Evolutionary conservation across 1,284 basidiomycete species (phyloP), one percentile per base, ranked within the genome.

Genomic region (Exobasidium rhododendri): DNA sequence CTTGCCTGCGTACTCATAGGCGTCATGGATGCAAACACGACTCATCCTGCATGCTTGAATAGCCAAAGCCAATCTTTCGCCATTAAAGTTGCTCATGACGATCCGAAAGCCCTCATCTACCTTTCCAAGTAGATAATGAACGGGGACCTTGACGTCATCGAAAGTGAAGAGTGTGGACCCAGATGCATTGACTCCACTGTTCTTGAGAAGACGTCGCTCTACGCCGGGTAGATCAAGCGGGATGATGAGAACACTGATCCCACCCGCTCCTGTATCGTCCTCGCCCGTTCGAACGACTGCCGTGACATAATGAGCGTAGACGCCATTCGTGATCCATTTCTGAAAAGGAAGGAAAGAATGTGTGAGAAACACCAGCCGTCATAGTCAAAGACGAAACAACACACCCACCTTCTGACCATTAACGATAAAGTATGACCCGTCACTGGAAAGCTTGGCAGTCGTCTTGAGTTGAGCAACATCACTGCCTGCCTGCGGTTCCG

Each of bases 271-370:
- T 26, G 58, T 20, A 22, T 59, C 58, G 24, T 31, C 30, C 14
- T 58, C 56, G 14, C 58, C 56, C 1, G 70, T 73, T 6, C 70
- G 58, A 2, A 73, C 70, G 3, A 69, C 70, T 2, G 70, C 64
- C 20, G 68, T 73, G 54, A 73, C 59, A 54, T 60, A 73, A 59
- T 73, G 68, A 4, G 61, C 57, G 30, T 63, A 70, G 46, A 73
- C 45, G 13, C 32, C 52, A 26, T 55, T 55, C 22, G 52, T 55
- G 26, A 55, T 61, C 52, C 52, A 55, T 26, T 14, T 68, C 65
- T n/a, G n/a, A n/a, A n/a, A n/a, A n/a, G n/a, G n/a, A n/a, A n/a
- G n/a, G n/a, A n/a, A n/a, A n/a, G n/a, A n/a, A n/a, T n/a, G n/a
- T n/a, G n/a, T n/a, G n/a, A n/a, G n/a, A n/a, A n/a, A n/a, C n/a